Evolutionary conservation across 495 filamentous ascomycete species (phyloP), one percentile per base, ranked within the genome.

Genomic region (Penicillium canariense): DNA sequence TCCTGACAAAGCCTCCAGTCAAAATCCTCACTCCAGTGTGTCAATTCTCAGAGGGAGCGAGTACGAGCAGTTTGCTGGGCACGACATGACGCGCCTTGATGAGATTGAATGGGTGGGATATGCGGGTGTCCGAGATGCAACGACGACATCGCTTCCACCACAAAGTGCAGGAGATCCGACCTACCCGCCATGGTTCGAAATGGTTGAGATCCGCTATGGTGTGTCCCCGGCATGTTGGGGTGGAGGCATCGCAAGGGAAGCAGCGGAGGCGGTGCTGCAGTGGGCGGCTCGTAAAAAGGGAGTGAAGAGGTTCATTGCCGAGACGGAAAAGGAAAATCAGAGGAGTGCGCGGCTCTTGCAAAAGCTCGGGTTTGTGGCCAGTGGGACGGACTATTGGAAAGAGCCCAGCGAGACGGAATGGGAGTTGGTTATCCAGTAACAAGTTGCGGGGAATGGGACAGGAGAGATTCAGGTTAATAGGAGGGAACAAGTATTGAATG

Each of bases 341-440:
- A 32, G 56, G 30, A 68, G 66, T 56, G 66, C 20, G 6, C 50
- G 38, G 27, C 12, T 62, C 5, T 50, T 68, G 56, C 47, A 62
- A 34, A 67, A 67, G 22, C 46, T 67, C 10, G 63, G 63, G 0
- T 67, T 68, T 47, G 46, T 25, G 4, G 12, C 4, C 1, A 65
- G 66, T 52, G 55, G 20, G 0, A 67, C 63, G 17, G n/a, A 68
- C 26, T 68, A 67, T 54, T 68, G 63, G 63, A 67, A 68, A 39
- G 61, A 67, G 22, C 63, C 59, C 0, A 59, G 52, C 31, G 59
- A 65, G 31, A 20, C 61, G 0, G 61, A 68, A 50, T 67, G 61
- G 63, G 58, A 66, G 40, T 40, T 39, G 18, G 15, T 50, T 56
- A 23, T 40, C 8, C n/a, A n/a, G n/a, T n/a, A n/a, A n/a, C n/a